These are phyloP conservation scores for Monilinia fructicola DNA, from an alignment of 2,329 filamentous ascomycete genomes.

Conservation along the genomic window DNA sequence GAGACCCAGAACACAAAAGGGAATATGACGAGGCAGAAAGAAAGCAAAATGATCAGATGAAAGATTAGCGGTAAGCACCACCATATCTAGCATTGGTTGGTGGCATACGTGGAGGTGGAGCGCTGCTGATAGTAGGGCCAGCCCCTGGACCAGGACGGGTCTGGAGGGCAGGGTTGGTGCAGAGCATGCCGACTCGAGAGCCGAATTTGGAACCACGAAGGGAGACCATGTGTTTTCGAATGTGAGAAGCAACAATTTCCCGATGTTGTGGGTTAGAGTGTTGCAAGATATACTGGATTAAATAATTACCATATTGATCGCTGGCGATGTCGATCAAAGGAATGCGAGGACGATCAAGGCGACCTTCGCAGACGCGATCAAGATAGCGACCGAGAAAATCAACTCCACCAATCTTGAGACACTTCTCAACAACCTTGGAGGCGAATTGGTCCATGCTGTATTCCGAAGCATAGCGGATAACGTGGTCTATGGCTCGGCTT, in stretches of 20 bases:
- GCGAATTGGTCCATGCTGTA: slow-evolving; percentile 99
- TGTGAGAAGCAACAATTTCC: slow-evolving; percentile 89
- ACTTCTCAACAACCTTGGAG: slow-evolving; percentile 98
- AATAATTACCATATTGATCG: slow-evolving; percentile 98
- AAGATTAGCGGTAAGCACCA: slow-evolving; percentile 55
- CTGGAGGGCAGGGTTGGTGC: slow-evolving; percentile 87
- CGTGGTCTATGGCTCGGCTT: slow-evolving; percentile 90
- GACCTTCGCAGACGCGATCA: slow-evolving; percentile 88
- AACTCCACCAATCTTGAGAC: slow-evolving; percentile 87
- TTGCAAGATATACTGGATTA: slow-evolving; percentile 95
- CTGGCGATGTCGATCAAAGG: slow-evolving; percentile 97
- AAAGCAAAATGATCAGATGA: slow-evolving; percentile 27
- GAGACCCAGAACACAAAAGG: slow-evolving; percentile 35
- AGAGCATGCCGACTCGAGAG: slow-evolving; percentile 97
- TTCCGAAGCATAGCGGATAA: slow-evolving; percentile 87
- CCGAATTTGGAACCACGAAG: slow-evolving; percentile 97
- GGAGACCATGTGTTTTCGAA: slow-evolving; percentile 99
- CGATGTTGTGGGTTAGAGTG: slow-evolving; percentile 85
- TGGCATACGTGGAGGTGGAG: slow-evolving; percentile 52
- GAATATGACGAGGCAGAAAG: slow-evolving; percentile 35
- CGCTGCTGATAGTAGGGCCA: slow-evolving; percentile 59
- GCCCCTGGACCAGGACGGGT: slow-evolving; percentile 85
- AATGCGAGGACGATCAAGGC: slow-evolving; percentile 87
- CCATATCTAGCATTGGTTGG: slow-evolving; percentile 58
- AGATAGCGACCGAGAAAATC: slow-evolving; percentile 94